Base-by-base conservation (phyloP, 2,329 filamentous ascomycete genomes). In the Calonectria pauciramosa region DNA sequence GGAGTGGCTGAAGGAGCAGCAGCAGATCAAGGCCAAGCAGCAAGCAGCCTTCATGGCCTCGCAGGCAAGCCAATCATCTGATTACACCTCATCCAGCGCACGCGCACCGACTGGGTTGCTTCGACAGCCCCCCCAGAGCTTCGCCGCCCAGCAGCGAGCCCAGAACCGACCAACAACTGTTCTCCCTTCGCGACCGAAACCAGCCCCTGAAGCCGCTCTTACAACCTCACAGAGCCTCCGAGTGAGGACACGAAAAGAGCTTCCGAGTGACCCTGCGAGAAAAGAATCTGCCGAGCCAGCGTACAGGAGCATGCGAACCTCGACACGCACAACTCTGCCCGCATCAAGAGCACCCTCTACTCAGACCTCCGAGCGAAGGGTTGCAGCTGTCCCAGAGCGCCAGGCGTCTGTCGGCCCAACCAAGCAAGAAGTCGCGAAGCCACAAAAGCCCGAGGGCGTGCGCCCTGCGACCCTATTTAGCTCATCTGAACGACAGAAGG, bases 111-210 rank as follows among this genome's bases (percentile, higher is more conserved):
- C 86, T 0, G 87, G 87, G 6, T 83, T 91, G 7, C 82, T 92
- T 28, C 87, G 88, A 44, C 89, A 88, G 44, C 90, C 88, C 3
- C 90, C 91, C 13, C 91, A 93, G 80, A 93, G 92, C 81, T 93
- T 93, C 82, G 92, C 92, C 16, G 92, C 92, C 4, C 92, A 93
- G 77, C 92, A 93, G 78, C 86, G 92, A 77, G 90, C 91, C 30
- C 91, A 92, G 75, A 87, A 87, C 77, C 88, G 87, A 72, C 88
- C 90, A 8, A 73, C 82, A 5, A 75, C 80, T 13, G 67, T 80
- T 20, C 64, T 77, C n/a, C 64, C 79, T 20, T 68, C 80, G 20
- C 84, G 75, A 51, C 67, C 83, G 9, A 83, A 80, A 38, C 70
- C 80, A 54, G 69, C 77, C 4, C 63, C 77, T 4, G 82, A 84